Evolutionary conservation across 2,329 filamentous ascomycete species (phyloP).

Genomic region (Colletotrichum chlorophyti): DNA sequence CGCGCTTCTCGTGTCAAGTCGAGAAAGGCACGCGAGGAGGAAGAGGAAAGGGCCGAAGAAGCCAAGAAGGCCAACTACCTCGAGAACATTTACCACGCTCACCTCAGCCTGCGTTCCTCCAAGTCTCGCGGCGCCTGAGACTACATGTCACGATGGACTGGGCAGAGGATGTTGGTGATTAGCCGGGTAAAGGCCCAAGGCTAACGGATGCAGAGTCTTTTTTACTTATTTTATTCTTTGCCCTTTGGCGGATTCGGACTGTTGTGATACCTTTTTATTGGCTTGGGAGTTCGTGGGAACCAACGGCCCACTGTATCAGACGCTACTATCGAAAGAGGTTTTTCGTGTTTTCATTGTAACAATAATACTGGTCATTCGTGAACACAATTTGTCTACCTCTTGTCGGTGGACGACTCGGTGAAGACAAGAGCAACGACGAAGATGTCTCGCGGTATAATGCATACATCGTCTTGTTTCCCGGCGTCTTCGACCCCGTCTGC

Average conservation of each 20-base stretch:
- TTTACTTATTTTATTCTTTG: no score
- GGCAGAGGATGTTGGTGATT: no score
- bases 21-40: constrained; percentile 16
- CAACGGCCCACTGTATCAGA: not conserved
- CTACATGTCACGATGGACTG: no score
- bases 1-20: constrained; percentile 4
- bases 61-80: constrained; percentile 24
- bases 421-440: no score
- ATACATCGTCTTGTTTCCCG: no score
- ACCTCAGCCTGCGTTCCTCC: constrained; percentile 16
- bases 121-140: constrained; percentile 3
- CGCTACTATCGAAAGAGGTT: not conserved
- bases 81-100: constrained; percentile 22
- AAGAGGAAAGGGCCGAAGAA: constrained; percentile 19
- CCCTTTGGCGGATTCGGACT: constrained; percentile 2
- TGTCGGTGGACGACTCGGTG: no score
- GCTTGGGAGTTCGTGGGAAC: constrained; percentile 16
- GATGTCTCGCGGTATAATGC: no score
- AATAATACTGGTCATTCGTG: constrained; percentile 1
- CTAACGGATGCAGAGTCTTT: no score
- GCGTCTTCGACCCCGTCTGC: no score
- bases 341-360: constrained; percentile 1
- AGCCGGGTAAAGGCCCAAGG: not conserved
- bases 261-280: constrained; percentile 16
- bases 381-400: no score